Percentiles rank a stretch among this genome's conserved stretches.
Conservation (phyloP, 169 alveolate species). For the Plasmodium yoelii region DNA sequence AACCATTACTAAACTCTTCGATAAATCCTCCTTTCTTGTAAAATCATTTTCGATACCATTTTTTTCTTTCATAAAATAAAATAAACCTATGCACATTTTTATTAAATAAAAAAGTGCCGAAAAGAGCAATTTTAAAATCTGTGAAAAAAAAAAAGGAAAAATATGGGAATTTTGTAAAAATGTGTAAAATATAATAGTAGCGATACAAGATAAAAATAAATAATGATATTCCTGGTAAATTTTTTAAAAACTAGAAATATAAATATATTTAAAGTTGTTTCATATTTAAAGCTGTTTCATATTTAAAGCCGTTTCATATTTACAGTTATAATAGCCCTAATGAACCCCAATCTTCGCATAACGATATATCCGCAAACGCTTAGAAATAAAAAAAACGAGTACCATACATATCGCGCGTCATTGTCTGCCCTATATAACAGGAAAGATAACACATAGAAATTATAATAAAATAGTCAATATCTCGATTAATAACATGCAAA, state of each 20-base stretch:
- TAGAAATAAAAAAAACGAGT: constrained; percentile 62
- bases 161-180: neutral
- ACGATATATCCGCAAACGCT: constrained; percentile 51
- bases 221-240: too few species aligned
- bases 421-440: constrained; percentile 32
- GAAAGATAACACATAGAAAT: neutral
- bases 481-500: neutral
- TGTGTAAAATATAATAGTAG: neutral
- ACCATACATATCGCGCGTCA: constrained; percentile 73
- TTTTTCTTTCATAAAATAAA: constrained; percentile 12
- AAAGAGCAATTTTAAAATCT: constrained; percentile 25
- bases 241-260: too few species aligned
- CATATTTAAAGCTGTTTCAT: too few species aligned
- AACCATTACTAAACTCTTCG: constrained; percentile 16
- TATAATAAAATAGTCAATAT: neutral
- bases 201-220: too few species aligned
- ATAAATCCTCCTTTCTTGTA: neutral
- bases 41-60: neutral
- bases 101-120: constrained; percentile 26
- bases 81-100: constrained; percentile 2
- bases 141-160: constrained; percentile 6
- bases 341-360: constrained; percentile 61
- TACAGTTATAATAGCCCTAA: constrained; percentile 58
- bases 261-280: too few species aligned
- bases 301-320: neutral